Evolutionary conservation across 805 yeast species (phyloP), one percentile per base, ranked within the genome.

Genomic region (Babjeviella inositovora): DNA sequence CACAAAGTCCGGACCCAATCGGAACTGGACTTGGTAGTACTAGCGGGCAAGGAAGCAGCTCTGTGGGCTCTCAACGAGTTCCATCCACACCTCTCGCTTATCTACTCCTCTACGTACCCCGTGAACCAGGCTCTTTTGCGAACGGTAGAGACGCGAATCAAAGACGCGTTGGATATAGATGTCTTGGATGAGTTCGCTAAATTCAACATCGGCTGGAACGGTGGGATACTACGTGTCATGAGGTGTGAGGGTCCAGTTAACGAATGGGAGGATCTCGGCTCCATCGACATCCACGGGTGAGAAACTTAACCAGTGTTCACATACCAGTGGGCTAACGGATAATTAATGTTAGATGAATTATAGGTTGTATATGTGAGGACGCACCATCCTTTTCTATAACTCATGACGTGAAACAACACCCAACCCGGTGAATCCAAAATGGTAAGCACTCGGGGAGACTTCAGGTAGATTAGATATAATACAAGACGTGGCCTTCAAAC

Each of bases 1-100:
- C 40, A 17, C 38, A 42, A 17, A 50, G 52, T 27, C 59, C 60
- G 4, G 60, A 52, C 22, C 38, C 54, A 14, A 53, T 43, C 29
- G 45, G 51, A 20, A 46, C 44, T 11, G 53, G 32, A 3, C 22
- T 31, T 12, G 32, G 32, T n/a, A 51, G 32, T 25, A 28, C 20
- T 28, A 45, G 19, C 50, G 56, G 16, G 37, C 41, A 28, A 13
- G 20, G 53, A 60, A 16, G 71, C 81, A 0, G 53, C 47, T 5
- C 53, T 53, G 13, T 76, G 87, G 85, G 59, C 63, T 4, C 30
- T 29, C 8, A 37, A 45, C 4, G 74, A 69, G 25, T 79, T 54
- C 38, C 67, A 63, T 24, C 92, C 93, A 2, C 93, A 79, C 40
- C 50, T 79, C 10, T 72, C 84, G 6, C 45, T 79, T 25, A 70